Evolutionary conservation across 352 stramenopile species (phyloP), one percentile per base, ranked within the genome.

Genomic region (Pythium sp.): DNA sequence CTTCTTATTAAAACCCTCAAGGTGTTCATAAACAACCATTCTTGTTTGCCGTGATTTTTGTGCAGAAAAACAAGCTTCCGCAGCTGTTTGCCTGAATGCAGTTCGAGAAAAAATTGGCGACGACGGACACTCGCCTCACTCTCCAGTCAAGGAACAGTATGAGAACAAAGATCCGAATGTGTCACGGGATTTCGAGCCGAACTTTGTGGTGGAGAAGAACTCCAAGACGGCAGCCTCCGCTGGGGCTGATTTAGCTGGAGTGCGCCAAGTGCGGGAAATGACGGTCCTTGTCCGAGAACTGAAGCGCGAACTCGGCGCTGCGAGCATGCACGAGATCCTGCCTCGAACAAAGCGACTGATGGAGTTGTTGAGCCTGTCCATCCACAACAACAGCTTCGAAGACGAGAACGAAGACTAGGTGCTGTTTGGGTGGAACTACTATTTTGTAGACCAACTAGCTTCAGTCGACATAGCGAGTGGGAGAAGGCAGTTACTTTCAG

Each of bases 221-320:
- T 28, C 47, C 2, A 53, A 26, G 51, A 64, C 65, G 11, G 57
- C 41, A 36, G 28, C 41, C 20, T n/a, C 41, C 20, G 43, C 67
- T 49, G 70, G 76, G 14, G 14, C 68, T 15, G 66, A 80, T 22
- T 68, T 95, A 8, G 77, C 75, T 5, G 87, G 87, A 1, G 76
- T 93, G 32, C 85, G 72, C 9, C 72, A 93, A 84, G 87, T 95
- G 22, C 84, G 87, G 0, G 72, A 90, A 58, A 91, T 93, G 82
- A 82, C 75, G 28, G 69, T 93, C 24, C 67, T 93, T 12, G 66
- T 95, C 0, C 83, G 81, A n/a, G 76, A 86, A 7, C 77, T 95
- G 1, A 91, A 93, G 64, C 85, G 81, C n/a, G 87, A 93, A 64
- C 72, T 95, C 5, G 87, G 87, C 1, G 87, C 87, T 28, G 71